Conservation (phyloP, 2,329 filamentous ascomycete species). For the Orbilia javanica region DNA sequence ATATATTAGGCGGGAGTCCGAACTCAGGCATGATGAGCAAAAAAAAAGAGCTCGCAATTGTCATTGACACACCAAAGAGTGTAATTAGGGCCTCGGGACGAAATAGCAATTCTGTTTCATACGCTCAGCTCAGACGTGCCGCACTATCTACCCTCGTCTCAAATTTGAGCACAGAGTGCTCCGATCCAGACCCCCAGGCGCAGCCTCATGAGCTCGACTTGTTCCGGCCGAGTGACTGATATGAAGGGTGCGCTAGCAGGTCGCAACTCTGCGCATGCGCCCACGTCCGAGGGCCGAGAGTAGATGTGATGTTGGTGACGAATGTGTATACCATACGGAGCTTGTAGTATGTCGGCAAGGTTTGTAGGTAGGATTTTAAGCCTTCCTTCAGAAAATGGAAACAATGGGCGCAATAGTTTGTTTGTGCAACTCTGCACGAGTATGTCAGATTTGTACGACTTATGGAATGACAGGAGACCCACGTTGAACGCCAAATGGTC, state of each 20-base stretch:
- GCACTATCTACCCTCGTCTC: slow-evolving; percentile 16
- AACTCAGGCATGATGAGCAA: slow-evolving; percentile 11
- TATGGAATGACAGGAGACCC: slow-evolving; percentile 9
- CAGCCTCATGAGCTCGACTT: slow-evolving; percentile 6
- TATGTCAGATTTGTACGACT: slow-evolving; percentile 4
- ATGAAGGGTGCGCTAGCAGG: slow-evolving; percentile 1
- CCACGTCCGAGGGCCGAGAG: not conserved
- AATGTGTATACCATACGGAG: not conserved
- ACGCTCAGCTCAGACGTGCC: slow-evolving; percentile 1
- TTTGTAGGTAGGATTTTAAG: not conserved
- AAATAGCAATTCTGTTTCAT: slow-evolving; percentile 10
- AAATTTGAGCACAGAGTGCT: slow-evolving; percentile 1
- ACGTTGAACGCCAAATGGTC: not conserved
- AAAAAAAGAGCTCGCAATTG: not conserved
- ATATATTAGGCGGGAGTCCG: not conserved
- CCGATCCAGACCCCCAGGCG: not conserved
- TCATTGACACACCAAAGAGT: not conserved
- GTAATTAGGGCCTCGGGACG: not conserved
- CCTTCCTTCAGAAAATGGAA: not conserved
- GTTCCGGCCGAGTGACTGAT: not conserved
- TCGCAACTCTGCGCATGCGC: not conserved
- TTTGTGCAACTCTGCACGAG: too few species aligned
- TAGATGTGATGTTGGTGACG: not conserved
- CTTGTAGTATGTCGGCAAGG: not conserved
- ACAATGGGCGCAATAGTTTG: not conserved